Evolutionary conservation across 345 rosid genomes (phyloP).

Genomic region (Pistacia integerrima): DNA sequence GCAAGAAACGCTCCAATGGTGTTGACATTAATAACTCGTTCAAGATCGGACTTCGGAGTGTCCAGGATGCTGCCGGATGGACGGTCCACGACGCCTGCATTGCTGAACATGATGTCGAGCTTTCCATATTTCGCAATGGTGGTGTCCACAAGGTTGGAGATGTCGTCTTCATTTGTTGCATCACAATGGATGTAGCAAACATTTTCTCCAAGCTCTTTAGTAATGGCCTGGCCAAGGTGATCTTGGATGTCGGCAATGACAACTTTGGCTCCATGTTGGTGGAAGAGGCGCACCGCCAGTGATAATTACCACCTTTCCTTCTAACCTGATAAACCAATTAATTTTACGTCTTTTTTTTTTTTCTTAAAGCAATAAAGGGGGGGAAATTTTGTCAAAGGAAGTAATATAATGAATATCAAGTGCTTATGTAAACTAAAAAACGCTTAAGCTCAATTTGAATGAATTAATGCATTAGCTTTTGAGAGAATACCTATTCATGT

Average conservation of each 20-base stretch:
- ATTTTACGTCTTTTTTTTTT: too few relatives aligned
- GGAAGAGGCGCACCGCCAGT: slow-evolving; percentile 37
- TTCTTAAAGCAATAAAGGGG: too few relatives aligned
- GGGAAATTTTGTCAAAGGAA: too few relatives aligned
- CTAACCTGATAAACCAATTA: slow-evolving; percentile 21
- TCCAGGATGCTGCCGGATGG: slow-evolving; percentile 27
- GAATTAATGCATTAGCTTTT: too few relatives aligned
- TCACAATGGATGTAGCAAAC: slow-evolving; percentile 41
- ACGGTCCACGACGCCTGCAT: slow-evolving; percentile 35
- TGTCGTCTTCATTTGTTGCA: slow-evolving; percentile 36
- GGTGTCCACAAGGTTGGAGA: slow-evolving; percentile 29
- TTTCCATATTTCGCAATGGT: slow-evolving; percentile 35
- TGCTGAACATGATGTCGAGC: slow-evolving; percentile 48
- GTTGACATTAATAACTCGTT: slow-evolving; percentile 37
- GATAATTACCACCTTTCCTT: slow-evolving; percentile 41
- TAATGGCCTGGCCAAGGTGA: slow-evolving; percentile 23
- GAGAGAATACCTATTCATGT: too few relatives aligned
- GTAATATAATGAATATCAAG: too few relatives aligned
- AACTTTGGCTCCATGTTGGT: slow-evolving; percentile 42
- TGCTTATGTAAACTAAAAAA: too few relatives aligned
- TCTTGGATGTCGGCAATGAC: slow-evolving; percentile 48
- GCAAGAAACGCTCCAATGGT: slow-evolving; percentile 36
- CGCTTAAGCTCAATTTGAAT: too few relatives aligned
- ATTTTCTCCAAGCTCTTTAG: slow-evolving; percentile 24
- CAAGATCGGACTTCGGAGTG: slow-evolving; percentile 27